phyloP scores from a whole-genome alignment of 1,284 basidiomycete species.

The Cryptococcus amylolentus region DNA sequence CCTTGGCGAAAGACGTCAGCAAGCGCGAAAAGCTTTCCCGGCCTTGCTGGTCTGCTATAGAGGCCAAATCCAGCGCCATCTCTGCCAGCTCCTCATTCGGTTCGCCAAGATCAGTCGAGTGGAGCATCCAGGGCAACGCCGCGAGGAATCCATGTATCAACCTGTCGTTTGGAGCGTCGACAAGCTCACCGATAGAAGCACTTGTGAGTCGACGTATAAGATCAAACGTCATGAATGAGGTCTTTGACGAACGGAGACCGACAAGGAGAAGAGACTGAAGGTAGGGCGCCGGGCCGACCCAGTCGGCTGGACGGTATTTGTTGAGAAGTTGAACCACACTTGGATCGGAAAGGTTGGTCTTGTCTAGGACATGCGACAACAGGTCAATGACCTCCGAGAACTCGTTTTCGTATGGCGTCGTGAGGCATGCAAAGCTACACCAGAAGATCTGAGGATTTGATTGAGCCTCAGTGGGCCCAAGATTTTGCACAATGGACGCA shows the following conservation, averaged over 20 bases:
- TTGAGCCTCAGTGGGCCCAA: constrained; percentile 60
- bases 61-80: constrained; percentile 72
- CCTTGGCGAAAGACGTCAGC: constrained; percentile 82
- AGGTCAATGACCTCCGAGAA: constrained; percentile 69
- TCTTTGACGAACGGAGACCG: constrained; percentile 75
- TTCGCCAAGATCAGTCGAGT: constrained; percentile 66
- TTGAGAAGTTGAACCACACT: constrained; percentile 62
- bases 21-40: constrained; percentile 74
- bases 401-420: constrained; percentile 77
- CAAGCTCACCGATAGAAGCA: constrained; percentile 62
- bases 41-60: constrained; percentile 67
- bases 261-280: constrained; percentile 73
- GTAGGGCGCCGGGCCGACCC: constrained; percentile 62
- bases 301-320: constrained; percentile 66
- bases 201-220: constrained; percentile 66
- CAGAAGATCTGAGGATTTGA: constrained; percentile 79
- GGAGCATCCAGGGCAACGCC: constrained; percentile 83
- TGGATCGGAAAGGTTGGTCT: constrained; percentile 69
- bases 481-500: constrained; percentile 61
- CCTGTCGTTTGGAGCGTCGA: constrained; percentile 69
- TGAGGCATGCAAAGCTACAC: constrained; percentile 76
- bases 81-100: constrained; percentile 62
- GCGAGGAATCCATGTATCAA: constrained; percentile 79
- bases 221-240: constrained; percentile 65
- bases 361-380: constrained; percentile 65